A percentile compares a stretch with the other conserved stretches of the same genome.
Evolutionary conservation across 805 yeast species (phyloP).

Genomic region (Pachysolen tannophilus): DNA sequence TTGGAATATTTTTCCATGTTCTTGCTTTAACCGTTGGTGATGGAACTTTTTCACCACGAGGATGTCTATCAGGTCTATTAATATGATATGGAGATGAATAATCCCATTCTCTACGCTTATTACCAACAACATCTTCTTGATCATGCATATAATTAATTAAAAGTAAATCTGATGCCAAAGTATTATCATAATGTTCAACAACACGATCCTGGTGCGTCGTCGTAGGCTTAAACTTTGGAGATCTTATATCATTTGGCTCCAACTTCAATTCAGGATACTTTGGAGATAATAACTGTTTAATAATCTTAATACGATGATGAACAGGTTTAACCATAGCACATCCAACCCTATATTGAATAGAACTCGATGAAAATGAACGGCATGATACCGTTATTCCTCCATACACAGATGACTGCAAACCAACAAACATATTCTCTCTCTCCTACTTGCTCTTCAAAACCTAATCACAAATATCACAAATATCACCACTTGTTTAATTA

Average conservation of each 20-base stretch:
- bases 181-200: slow-evolving; percentile 65
- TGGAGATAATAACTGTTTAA: slow-evolving; percentile 69
- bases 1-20: slow-evolving; percentile 65
- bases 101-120: slow-evolving; percentile 77
- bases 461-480: too few species aligned
- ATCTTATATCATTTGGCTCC: slow-evolving; percentile 67
- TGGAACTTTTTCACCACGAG: slow-evolving; percentile 67
- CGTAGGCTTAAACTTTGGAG: slow-evolving; percentile 70
- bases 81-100: slow-evolving; percentile 82
- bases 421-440: too few species aligned
- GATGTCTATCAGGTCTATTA: slow-evolving; percentile 71
- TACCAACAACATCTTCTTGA: slow-evolving; percentile 46
- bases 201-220: slow-evolving; percentile 76
- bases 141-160: slow-evolving; percentile 71
- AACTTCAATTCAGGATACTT: slow-evolving; percentile 60
- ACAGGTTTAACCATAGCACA: slow-evolving; percentile 82
- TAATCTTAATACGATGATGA: slow-evolving; percentile 77
- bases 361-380: slow-evolving; percentile 25
- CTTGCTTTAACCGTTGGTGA: slow-evolving; percentile 68
- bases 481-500: too few species aligned
- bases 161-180: slow-evolving; percentile 68
- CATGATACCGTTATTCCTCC: too few species aligned
- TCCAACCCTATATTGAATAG: slow-evolving; percentile 37
- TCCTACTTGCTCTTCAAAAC: too few species aligned
- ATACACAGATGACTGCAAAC: too few species aligned